Evolutionary conservation across 176 grass and related monocot species (phyloP), one percentile per base, ranked within the genome.

Genomic region (Carex scoparia): DNA sequence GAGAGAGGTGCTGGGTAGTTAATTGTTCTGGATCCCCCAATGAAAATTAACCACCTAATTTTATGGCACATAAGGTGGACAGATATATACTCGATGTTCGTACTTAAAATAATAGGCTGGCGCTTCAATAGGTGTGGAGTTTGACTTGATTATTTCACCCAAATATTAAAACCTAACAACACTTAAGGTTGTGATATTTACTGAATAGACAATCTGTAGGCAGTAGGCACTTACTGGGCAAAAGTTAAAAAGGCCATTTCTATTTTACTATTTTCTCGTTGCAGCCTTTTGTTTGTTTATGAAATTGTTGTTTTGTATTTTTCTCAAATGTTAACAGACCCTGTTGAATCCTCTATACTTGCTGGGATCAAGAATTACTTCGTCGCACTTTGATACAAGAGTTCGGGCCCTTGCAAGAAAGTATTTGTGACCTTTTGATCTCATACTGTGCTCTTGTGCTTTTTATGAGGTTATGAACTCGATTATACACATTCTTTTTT

Each of bases 351-450:
- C 93, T 11, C 91, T 89, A 51, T 95, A 92, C 71, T 65, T 92
- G 32, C 80, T 89, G 59, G 93, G 93, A 79, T 98, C 91, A 71
- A 84, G 93, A 57, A 98, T 95, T 87, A 85, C 88, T 61, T 95
- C 91, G 6, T 92, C 93, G 4, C 93, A 89, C 80, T 95, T 98
- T 33, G 87, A 93, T 58, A 93, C 93, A 67, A 92, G 91, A 88
- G 88, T 98, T 69, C 81, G 89, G 81, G 84, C 89, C 81, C 85
- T 95, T 85, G 93, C 95, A 84, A 93, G 95, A 77, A 95, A 90
- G 75, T 98, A 92, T 63, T 53, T 98, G 69, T 93, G 87, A 85
- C 55, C 71, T 53, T 42, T 68, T 70, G 1, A 46, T 83, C 60
- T 65, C 14, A 51, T 54, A 55, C 7, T 68, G 48, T 31, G 48